phyloP scores from a whole-genome alignment of 192 early-diverging fungal species.

The Coemansia sp. region DNA sequence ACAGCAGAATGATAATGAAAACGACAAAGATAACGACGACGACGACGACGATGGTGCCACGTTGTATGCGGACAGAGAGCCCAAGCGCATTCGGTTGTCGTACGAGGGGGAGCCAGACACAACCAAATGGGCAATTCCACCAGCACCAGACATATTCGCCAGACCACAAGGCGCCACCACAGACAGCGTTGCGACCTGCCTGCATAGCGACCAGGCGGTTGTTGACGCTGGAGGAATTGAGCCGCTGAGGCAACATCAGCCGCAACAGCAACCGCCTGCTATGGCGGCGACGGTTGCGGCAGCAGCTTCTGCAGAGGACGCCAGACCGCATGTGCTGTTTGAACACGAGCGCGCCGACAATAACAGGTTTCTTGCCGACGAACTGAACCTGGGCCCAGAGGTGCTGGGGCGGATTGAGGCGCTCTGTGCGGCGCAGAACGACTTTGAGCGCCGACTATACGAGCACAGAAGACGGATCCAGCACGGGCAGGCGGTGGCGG shows the following conservation, averaged over 20 bases:
- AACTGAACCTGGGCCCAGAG: constrained; percentile 10
- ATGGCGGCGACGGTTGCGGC: too few species aligned
- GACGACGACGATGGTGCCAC: too few species aligned
- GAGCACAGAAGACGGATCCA: constrained; percentile 37
- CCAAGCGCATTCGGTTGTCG: constrained; percentile 26
- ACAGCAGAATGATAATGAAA: not conserved
- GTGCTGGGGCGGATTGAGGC: constrained; percentile 17
- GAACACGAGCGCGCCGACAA: not conserved
- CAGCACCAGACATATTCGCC: constrained; percentile 33
- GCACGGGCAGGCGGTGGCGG: constrained; percentile 24
- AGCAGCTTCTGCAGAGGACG: not conserved
- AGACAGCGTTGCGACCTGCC: not conserved
- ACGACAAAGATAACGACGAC: too few species aligned
- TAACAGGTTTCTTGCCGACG: not conserved
- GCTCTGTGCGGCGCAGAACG: constrained; percentile 31
- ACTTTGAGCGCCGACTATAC: constrained; percentile 44
- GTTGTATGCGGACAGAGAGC: not conserved
- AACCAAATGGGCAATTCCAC: constrained; percentile 39
- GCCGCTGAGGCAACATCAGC: too few species aligned
- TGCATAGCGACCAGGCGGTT: not conserved
- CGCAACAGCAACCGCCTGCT: too few species aligned
- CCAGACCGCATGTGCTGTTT: not conserved
- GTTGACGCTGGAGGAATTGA: not conserved
- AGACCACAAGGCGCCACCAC: not conserved
- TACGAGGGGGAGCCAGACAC: constrained; percentile 51